Base-by-base conservation (phyloP, 2,329 filamentous ascomycete genomes). In the Pyrenophora seminiperda region DNA sequence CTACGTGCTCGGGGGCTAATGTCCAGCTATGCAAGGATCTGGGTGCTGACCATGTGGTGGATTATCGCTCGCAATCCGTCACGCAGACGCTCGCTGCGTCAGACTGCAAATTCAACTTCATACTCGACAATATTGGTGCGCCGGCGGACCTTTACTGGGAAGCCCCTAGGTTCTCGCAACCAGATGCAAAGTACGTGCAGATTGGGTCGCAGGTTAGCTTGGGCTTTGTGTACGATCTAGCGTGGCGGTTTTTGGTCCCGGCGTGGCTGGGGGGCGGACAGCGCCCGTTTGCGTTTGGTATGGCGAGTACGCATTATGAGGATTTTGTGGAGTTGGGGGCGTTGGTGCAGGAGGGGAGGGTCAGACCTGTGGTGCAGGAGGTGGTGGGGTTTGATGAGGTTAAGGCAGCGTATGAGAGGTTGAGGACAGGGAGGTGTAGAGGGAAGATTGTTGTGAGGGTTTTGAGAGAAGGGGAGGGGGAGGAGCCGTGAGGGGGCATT, bases 1-100 rank as follows among this genome's bases (percentile, higher is more conserved):
- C 75, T 4, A 79, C 77, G 2, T 88, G 85, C 61, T 86, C 83
- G 7, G 75, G 61, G 3, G 65, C 65, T 3, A 88, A 87, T 63
- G 73, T 77, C 0, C 77, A 80, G 40, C 65, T 87, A 3, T 83
- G 82, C 61, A 77, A 76, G 42, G 65, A 71, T 1, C 71, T 88
- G 1, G 85, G 85, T 0, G 85, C 85, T 6, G 83, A 87, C 57
- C 79, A 83, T 44, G 78, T 85, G 13, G 75, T 86, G 33, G 81
- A 87, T 56, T 87, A 87, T 61, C 78, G 76, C 7, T 66, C 70
- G 1, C 61, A 73, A 29, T 69, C 83, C 61, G 70, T 86, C 3
- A 61, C 76, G 4, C 70, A 73, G 24, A 65, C 61, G 3, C 65
- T 87, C 10, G 76, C 76, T 54, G 65, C 70, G 1, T 74, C 73